A percentile compares a stretch with the other conserved stretches of the same genome.
Conservation (phyloP, 106 monocot genomes). For the Allium sativum region DNA sequence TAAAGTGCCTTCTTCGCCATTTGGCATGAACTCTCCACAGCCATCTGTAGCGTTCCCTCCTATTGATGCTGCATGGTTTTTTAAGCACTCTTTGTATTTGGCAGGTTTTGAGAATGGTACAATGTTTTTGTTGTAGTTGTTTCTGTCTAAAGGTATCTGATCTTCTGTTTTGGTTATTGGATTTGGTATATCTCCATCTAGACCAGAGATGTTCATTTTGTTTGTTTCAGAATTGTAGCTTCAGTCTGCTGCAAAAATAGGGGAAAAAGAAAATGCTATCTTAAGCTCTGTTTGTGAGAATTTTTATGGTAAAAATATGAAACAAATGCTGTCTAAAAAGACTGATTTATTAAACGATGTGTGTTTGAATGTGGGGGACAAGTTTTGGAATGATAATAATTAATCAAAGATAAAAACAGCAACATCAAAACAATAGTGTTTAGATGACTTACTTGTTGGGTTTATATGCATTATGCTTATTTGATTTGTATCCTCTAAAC, state of each 20-base stretch:
- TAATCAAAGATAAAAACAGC: neutral
- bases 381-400: neutral
- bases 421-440: conserved; percentile 5
- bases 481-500: neutral
- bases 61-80: conserved; percentile 59
- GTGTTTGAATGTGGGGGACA: conserved; percentile 4
- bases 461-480: neutral
- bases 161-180: conserved; percentile 3
- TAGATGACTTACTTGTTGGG: neutral
- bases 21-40: conserved; percentile 64
- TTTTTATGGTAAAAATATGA: neutral
- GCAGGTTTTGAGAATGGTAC: neutral
- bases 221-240: neutral
- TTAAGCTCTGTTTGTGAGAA: neutral
- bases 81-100: conserved; percentile 50
- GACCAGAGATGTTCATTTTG: conserved; percentile 1
- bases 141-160: neutral
- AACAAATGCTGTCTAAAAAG: neutral
- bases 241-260: neutral
- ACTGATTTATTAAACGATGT: neutral
- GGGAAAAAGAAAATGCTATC: neutral
- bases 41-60: conserved; percentile 46
- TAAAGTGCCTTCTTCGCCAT: conserved; percentile 38
- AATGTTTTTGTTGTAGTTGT: neutral
- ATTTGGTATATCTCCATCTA: neutral